Percentiles rank a stretch among this genome's conserved stretches.
Evolutionary conservation across 352 stramenopile genomes (phyloP).

Genomic region (Phytophthora citrophthora): DNA sequence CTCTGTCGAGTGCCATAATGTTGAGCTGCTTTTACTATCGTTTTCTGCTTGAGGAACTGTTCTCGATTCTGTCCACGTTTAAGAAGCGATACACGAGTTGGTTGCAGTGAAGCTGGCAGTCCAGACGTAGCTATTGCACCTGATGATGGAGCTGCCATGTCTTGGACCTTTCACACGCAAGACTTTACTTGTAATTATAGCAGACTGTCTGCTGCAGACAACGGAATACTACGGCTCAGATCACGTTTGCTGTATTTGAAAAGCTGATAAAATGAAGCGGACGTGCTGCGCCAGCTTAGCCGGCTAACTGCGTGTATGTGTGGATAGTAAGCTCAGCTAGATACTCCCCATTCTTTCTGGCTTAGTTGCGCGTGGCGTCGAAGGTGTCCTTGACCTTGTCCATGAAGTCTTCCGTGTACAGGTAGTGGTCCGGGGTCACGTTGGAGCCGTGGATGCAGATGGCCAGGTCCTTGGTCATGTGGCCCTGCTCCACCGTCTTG

Average conservation of each 20-base stretch:
- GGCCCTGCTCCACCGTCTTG: slow-evolving; percentile 74
- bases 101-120: slow-evolving; percentile 11
- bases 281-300: slow-evolving; percentile 13
- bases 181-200: slow-evolving; percentile 19
- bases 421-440: slow-evolving; percentile 56
- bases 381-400: slow-evolving; percentile 87
- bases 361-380: slow-evolving; percentile 60
- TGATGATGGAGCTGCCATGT: slow-evolving; percentile 5
- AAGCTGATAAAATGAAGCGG: slow-evolving; percentile 33
- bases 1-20: not conserved
- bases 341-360: not conserved
- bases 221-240: not conserved
- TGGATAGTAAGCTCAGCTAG: slow-evolving; percentile 35
- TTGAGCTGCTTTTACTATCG: slow-evolving; percentile 10
- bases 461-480: slow-evolving; percentile 89
- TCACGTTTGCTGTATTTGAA: slow-evolving; percentile 31
- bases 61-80: slow-evolving; percentile 23
- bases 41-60: slow-evolving; percentile 10
- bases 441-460: slow-evolving; percentile 76
- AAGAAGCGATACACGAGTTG: slow-evolving; percentile 19
- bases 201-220: not conserved
- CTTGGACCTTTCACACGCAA: not conserved
- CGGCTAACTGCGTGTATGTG: slow-evolving; percentile 32
- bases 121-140: not conserved
- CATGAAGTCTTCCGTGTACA: slow-evolving; percentile 84